Evolutionary conservation across 495 filamentous ascomycete species (phyloP).

Genomic region (Trichoderma asperelloides): DNA sequence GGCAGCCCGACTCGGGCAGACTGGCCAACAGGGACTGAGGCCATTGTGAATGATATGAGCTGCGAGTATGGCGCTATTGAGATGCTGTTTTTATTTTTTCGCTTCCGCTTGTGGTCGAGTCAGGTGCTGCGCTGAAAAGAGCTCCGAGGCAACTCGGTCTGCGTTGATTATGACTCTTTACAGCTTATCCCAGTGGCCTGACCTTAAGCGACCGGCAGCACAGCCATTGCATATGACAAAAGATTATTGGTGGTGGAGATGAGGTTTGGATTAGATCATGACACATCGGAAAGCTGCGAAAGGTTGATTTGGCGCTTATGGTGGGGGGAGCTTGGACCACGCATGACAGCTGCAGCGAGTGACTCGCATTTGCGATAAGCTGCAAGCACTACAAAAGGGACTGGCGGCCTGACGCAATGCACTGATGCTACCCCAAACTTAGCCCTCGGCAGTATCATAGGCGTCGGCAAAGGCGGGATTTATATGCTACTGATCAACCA

Average conservation of each 20-base stretch:
- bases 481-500: too few relatives aligned
- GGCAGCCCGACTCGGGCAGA: neutral
- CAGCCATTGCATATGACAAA: neutral
- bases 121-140: neutral
- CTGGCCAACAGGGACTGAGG: neutral
- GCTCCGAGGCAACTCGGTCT: neutral
- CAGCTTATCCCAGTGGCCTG: neutral
- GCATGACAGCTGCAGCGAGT: neutral
- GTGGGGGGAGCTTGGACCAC: constrained; percentile 7
- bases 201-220: constrained; percentile 3
- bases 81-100: neutral
- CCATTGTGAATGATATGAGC: neutral
- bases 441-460: too few relatives aligned
- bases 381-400: neutral
- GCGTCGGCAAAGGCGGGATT: too few relatives aligned
- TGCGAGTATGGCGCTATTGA: neutral
- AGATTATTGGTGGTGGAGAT: neutral
- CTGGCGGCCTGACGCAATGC: too few relatives aligned
- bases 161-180: neutral
- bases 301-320: neutral
- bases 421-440: too few relatives aligned
- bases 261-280: constrained; percentile 4
- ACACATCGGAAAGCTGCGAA: neutral
- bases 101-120: neutral
- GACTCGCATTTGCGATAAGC: neutral